Base-by-base conservation (phyloP, 2,329 filamentous ascomycete genomes). In the Teratosphaeria zuluensis region DNA sequence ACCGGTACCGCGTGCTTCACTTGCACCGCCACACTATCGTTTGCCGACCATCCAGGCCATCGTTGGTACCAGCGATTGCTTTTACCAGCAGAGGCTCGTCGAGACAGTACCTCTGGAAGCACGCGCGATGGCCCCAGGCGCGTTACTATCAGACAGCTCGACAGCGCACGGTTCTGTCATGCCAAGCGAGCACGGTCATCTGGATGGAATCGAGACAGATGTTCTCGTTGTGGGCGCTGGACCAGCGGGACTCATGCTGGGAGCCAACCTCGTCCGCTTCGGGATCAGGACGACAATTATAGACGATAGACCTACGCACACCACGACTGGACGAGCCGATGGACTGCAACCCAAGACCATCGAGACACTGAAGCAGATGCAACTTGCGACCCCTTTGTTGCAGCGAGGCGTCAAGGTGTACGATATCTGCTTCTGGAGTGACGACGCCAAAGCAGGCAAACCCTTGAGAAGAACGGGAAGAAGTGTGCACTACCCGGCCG, bases 171-270 rank as follows among this genome's bases (percentile, higher is more conserved):
- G 12, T 42, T 16, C 11, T 42, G 35, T 11, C n/a, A 42, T 16
- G n/a, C 12, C 35, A 42, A 16, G 12, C 46, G 56, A 87, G 87
- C 51, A 77, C 82, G 58, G 86, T 86, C 62, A 88, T 90, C 70
- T 87, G 87, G 48, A 76, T 90, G 56, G 87, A 90, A 67, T 87
- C 87, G 52, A 90, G 90, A 74, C 87, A 86, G 0, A 88, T 91
- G 66, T 87, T 90, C 75, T 90, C 87, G 0, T 81, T 90, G 65
- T 81, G 83, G 62, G 87, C 89, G 73, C 84, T 90, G 77, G 79
- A 86, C 35, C 74, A 90, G n/a, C 53, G 12, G 53, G 53, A 9
- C 28, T 55, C 19, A 55, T 55, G 53, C 21, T 55, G n/a, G 53
- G 21, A 21, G n/a, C 21, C 8, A 28, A 32, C 12, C 28, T 55